Conservation (phyloP, 495 filamentous ascomycete species). For the Lophiotrema nucula region DNA sequence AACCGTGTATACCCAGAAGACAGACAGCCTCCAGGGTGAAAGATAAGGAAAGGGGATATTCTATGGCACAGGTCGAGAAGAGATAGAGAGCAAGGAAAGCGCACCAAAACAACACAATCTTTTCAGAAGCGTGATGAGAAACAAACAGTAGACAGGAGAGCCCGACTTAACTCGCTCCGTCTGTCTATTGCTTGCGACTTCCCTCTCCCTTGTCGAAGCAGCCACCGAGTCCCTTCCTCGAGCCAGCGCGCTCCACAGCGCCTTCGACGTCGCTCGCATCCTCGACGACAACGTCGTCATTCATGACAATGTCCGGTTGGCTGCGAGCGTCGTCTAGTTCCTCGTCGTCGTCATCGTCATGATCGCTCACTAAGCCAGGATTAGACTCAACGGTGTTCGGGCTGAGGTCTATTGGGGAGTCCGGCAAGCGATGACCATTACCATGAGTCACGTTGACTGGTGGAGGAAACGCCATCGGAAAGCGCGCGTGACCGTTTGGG, state of each 20-base stretch:
- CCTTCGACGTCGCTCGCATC: conserved; percentile 36
- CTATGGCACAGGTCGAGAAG: conserved; percentile 15
- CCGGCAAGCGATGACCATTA: conserved; percentile 30
- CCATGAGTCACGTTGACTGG: conserved; percentile 26
- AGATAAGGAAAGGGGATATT: conserved; percentile 6
- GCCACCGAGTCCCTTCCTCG: conserved; percentile 29
- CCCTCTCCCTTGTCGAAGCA: conserved; percentile 30
- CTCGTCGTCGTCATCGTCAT: conserved; percentile 52
- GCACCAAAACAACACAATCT: conserved; percentile 22
- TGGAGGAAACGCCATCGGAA: conserved; percentile 12
- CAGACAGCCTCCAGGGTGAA: conserved; percentile 9
- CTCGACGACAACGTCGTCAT: conserved; percentile 34
- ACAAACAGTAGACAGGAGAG: conserved; percentile 6
- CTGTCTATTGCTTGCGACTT: conserved; percentile 27
- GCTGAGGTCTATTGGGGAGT: conserved; percentile 60
- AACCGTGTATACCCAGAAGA: conserved; percentile 19
- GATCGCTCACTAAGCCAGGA: conserved; percentile 85
- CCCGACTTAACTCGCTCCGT: conserved; percentile 26
- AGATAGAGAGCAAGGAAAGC: conserved; percentile 4
- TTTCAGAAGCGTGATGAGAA: too few species aligned
- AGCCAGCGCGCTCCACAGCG: conserved; percentile 17
- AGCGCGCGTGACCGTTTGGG: conserved; percentile 7
- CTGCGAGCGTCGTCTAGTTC: conserved; percentile 35
- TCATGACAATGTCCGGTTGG: conserved; percentile 27
- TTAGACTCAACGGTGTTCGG: conserved; percentile 79